Base-by-base conservation (phyloP, 495 filamentous ascomycete species). In the Pyrenula massariospora region DNA sequence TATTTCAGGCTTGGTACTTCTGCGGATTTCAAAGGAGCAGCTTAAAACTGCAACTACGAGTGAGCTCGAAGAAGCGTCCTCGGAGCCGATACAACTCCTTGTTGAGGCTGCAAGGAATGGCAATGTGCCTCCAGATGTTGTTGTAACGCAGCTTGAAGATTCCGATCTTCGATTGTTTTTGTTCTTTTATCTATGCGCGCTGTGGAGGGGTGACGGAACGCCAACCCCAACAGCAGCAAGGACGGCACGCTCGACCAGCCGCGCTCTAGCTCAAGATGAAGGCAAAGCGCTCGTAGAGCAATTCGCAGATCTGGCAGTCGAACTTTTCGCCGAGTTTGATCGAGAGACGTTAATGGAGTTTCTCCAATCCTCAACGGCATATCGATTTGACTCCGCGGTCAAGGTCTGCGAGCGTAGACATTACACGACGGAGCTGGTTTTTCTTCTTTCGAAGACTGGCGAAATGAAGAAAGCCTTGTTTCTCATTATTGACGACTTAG, bases 71-170 rank as follows among this genome's bases (percentile, higher is more conserved):
- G 80, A 85, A 59, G 70, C 82, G 2, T 90, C 88, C 2, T 76
- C 81, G 1, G 92, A 97, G 65, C 84, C 91, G 5, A 88, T 95
- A 54, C 79, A 78, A 12, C 77, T 97, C 20, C 85, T 98, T 20
- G 91, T 92, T n/a, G 80, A 88, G 24, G 93, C 96, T 69, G 90
- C 91, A 10, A 84, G 87, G 54, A 87, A 90, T 51, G 93, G 93
- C 1, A 85, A 92, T 48, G 87, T 98, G 15, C 84, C 76, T 11
- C 88, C 91, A 0, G 77, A 84, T 1, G 76, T 80, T 0, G 90
- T 97, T 3, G 85, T 97, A 31, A 60, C 70, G 1, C 92, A 97
- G 60, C 77, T 98, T 1, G 59, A 79, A 55, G 66, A 67, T 31
- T 72, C 73, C 56, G 72, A 75, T 64, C 73, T 59, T 1, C 65